A percentile compares a stretch with the other conserved stretches of the same genome.
phyloP scores from a whole-genome alignment of 1,284 basidiomycete species.

The Melampsora larici-populina region DNA sequence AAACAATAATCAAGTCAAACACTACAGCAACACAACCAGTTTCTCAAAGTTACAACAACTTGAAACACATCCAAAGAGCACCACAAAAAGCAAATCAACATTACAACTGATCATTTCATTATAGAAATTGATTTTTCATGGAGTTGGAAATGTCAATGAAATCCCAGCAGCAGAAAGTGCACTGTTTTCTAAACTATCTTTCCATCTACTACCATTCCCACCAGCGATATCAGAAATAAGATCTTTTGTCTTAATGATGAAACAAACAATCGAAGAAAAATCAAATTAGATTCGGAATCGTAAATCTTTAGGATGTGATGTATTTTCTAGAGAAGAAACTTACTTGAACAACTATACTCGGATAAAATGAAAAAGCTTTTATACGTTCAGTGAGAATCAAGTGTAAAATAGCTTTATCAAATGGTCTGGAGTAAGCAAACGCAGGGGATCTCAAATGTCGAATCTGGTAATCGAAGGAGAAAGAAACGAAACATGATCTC shows the following conservation, averaged over 20 bases:
- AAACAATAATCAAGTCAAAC: no score
- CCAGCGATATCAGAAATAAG: background rate
- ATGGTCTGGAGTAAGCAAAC: conserved; percentile 9
- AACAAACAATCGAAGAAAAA: background rate
- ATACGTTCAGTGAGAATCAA: background rate
- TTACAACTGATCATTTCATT: no score
- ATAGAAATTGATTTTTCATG: background rate
- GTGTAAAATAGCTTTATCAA: conserved; percentile 16
- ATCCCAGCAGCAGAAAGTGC: background rate
- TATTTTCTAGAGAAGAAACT: background rate
- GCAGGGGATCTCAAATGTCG: conserved; percentile 4
- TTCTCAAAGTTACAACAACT: no score
- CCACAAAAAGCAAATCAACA: no score
- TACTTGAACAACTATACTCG: conserved; percentile 15
- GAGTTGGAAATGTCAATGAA: background rate
- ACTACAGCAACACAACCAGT: no score
- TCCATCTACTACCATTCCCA: conserved; percentile 15
- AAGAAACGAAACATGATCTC: background rate
- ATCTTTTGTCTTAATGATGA: background rate
- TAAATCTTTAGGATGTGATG: background rate
- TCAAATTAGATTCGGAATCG: background rate
- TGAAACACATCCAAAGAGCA: no score
- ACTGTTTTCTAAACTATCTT: conserved; percentile 4
- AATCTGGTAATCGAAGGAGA: background rate
- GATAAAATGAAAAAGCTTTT: conserved; percentile 13